Conservation (phyloP, 495 filamentous ascomycete species). For the Podospora appendiculata region DNA sequence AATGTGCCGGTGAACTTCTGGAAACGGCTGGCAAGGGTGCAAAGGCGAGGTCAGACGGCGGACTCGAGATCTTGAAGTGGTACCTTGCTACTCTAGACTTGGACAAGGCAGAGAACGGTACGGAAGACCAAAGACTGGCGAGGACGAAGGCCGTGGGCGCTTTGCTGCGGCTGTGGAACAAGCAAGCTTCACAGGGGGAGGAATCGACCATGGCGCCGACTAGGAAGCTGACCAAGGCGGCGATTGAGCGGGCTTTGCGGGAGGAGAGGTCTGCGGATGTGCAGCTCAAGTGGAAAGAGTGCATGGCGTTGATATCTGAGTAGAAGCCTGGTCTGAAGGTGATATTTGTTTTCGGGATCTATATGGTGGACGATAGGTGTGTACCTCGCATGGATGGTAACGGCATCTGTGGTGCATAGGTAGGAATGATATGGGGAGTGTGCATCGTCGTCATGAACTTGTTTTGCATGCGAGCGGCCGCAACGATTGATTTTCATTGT, state of each 20-base stretch:
- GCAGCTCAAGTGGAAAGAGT: slow-evolving; percentile 26
- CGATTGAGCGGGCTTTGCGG: slow-evolving; percentile 21
- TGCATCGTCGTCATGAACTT: too few species aligned
- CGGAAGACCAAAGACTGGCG: slow-evolving; percentile 31
- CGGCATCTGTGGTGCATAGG: too few species aligned
- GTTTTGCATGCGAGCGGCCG: too few species aligned
- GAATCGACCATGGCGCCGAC: slow-evolving; percentile 8
- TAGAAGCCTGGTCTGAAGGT: background rate
- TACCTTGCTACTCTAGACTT: slow-evolving; percentile 33
- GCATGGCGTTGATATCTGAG: slow-evolving; percentile 6
- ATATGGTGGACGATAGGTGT: background rate
- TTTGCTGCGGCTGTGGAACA: slow-evolving; percentile 22
- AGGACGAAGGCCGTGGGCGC: slow-evolving; percentile 28
- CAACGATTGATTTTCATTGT: too few species aligned
- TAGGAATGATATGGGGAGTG: too few species aligned
- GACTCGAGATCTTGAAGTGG: slow-evolving; percentile 16
- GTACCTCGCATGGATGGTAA: too few species aligned
- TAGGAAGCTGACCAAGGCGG: slow-evolving; percentile 9
- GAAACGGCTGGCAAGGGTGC: slow-evolving; percentile 15
- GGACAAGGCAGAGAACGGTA: slow-evolving; percentile 22
- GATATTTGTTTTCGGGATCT: background rate
- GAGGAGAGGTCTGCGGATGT: slow-evolving; percentile 38
- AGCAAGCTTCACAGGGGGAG: slow-evolving; percentile 1
- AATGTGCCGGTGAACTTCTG: slow-evolving; percentile 20
- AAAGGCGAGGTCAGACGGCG: background rate